Percentiles rank a stretch among this genome's conserved stretches.
Evolutionary conservation across 2,329 filamentous ascomycete species (phyloP).

Genomic region (Penicillium janthinellum): DNA sequence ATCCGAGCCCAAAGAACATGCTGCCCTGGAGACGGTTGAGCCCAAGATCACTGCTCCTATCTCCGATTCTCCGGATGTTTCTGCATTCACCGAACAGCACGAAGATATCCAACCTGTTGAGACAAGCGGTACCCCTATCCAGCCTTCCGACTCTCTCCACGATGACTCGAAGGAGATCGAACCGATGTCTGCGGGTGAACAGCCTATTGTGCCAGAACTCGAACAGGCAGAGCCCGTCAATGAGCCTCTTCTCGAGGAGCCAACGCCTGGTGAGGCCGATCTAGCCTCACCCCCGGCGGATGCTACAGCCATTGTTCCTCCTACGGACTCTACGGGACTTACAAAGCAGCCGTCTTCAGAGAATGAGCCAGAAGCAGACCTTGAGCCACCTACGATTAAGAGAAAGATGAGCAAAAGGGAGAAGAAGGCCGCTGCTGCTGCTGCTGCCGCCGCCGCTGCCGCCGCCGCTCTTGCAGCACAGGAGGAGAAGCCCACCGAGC

Average conservation of each 20-base stretch:
- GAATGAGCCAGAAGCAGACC: constrained; percentile 1
- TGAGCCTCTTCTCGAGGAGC: not conserved
- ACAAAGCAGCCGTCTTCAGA: not conserved
- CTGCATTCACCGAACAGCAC: not conserved
- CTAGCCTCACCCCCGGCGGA: not conserved
- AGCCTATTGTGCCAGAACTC: not conserved
- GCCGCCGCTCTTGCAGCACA: constrained; percentile 15
- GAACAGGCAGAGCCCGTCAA: not conserved
- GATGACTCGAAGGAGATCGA: not conserved
- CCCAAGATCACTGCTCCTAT: not conserved
- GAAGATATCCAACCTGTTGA: not conserved
- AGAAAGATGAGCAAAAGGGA: constrained; percentile 34
- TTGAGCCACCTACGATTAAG: constrained; percentile 7
- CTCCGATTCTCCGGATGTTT: not conserved
- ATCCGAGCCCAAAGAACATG: not conserved
- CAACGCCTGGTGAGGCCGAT: not conserved
- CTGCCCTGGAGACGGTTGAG: constrained; percentile 1
- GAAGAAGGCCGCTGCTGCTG: constrained; percentile 25
- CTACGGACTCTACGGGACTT: not conserved
- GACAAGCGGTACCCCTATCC: not conserved
- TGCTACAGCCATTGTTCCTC: not conserved
- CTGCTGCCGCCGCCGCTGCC: constrained; percentile 13
- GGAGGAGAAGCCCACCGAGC: constrained; percentile 8
- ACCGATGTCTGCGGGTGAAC: not conserved
- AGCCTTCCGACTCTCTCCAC: constrained; percentile 1